Percentiles rank a stretch among this genome's conserved stretches.
Conservation (phyloP, 257 asterid species). For the Perilla frutescens region DNA sequence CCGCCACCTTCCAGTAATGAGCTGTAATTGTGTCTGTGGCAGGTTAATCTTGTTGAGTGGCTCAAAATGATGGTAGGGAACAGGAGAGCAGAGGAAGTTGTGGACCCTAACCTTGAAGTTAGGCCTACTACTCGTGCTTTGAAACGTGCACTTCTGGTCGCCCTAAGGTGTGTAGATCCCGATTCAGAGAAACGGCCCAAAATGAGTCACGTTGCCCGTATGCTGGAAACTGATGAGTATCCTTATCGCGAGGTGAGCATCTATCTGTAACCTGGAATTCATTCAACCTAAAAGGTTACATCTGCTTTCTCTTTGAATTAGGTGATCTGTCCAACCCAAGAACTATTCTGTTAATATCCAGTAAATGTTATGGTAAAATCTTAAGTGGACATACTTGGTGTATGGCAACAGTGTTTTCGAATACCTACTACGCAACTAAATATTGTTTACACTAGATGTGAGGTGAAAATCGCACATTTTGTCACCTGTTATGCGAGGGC, state of each 20-base stretch:
- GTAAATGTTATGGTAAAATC: no score
- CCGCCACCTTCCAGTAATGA: not conserved
- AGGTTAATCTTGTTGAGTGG: constrained; percentile 99
- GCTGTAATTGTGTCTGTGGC: constrained; percentile 32
- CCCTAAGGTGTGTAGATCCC: constrained; percentile 92
- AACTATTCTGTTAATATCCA: not conserved
- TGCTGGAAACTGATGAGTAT: constrained; percentile 89
- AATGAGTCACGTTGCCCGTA: constrained; percentile 89
- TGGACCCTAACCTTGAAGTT: constrained; percentile 77
- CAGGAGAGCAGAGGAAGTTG: constrained; percentile 92
- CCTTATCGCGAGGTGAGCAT: constrained; percentile 77
- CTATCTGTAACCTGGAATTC: constrained; percentile 10
- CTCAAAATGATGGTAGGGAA: constrained; percentile 95
- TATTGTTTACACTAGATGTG: no score
- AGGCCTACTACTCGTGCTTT: constrained; percentile 76
- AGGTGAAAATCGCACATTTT: no score
- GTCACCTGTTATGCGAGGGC: no score
- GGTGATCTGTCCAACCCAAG: not conserved
- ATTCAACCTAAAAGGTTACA: not conserved
- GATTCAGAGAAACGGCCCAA: constrained; percentile 91
- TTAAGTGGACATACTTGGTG: no score
- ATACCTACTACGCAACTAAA: no score
- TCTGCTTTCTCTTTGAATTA: not conserved
- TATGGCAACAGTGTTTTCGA: no score
- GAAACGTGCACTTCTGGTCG: constrained; percentile 87